A percentile compares a stretch with the other conserved stretches of the same genome.
phyloP scores from a whole-genome alignment of 331 rosid genomes.

The Acacia concinna region DNA sequence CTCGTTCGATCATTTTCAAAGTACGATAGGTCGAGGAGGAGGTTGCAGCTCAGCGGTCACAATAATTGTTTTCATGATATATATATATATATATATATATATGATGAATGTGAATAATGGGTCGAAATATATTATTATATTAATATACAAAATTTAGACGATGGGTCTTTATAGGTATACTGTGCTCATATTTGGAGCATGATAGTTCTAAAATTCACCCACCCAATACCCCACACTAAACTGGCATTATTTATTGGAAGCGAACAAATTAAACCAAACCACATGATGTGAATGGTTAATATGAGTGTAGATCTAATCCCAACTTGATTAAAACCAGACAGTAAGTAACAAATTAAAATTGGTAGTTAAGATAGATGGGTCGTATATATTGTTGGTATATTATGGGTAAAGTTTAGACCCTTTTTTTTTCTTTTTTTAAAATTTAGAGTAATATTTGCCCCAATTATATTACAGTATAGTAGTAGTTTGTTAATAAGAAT shows the following conservation, averaged over 20 bases:
- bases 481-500: conserved; percentile 20
- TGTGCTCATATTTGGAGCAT: background rate
- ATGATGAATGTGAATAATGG: background rate
- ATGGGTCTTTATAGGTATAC: background rate
- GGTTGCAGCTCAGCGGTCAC: conserved; percentile 27
- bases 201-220: conserved; percentile 16
- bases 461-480: background rate
- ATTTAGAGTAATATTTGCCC: background rate
- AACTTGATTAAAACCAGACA: background rate
- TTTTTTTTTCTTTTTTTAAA: too few relatives aligned
- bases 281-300: conserved; percentile 4
- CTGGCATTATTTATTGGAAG: background rate
- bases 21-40: conserved; percentile 13
- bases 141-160: background rate
- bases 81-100: too few relatives aligned
- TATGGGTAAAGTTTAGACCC: background rate
- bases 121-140: background rate
- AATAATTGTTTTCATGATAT: too few relatives aligned
- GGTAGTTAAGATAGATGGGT: conserved; percentile 25
- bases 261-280: background rate
- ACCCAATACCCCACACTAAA: background rate
- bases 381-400: conserved; percentile 6
- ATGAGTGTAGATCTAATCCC: background rate
- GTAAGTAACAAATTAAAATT: background rate
- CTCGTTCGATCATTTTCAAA: conserved; percentile 34